These are phyloP conservation scores for Corymbia citriodora DNA, from an alignment of 441 rosid genomes.

Conservation along the genomic window DNA sequence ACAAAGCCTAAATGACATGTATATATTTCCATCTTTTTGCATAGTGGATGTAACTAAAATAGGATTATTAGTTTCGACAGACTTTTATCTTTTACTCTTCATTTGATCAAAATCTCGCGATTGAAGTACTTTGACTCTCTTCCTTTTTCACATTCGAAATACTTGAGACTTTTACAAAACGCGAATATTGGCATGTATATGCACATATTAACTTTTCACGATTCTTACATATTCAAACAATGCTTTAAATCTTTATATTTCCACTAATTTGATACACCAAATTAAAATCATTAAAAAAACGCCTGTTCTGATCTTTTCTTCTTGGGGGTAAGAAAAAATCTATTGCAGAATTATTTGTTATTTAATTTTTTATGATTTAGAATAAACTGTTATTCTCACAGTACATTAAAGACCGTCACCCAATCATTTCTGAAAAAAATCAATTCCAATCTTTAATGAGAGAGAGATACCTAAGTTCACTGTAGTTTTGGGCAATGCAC, in stretches of 20 bases:
- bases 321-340: neutral
- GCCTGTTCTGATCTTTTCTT: neutral
- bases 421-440: too few species aligned
- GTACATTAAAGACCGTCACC: too few species aligned
- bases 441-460: neutral
- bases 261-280: neutral
- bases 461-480: neutral
- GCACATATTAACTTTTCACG: neutral
- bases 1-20: fast-evolving
- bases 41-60: neutral
- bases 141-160: neutral
- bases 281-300: neutral
- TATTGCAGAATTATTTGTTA: too few species aligned
- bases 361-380: too few species aligned
- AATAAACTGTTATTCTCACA: too few species aligned
- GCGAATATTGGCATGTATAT: neutral
- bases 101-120: neutral
- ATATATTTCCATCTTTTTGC: neutral
- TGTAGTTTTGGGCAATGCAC: neutral
- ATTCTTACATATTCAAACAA: neutral
- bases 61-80: neutral
- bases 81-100: neutral
- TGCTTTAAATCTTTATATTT: neutral
- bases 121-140: neutral
- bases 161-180: neutral